Base-by-base conservation (phyloP, 202 grass and related monocot genomes). In the Zizania palustris region DNA sequence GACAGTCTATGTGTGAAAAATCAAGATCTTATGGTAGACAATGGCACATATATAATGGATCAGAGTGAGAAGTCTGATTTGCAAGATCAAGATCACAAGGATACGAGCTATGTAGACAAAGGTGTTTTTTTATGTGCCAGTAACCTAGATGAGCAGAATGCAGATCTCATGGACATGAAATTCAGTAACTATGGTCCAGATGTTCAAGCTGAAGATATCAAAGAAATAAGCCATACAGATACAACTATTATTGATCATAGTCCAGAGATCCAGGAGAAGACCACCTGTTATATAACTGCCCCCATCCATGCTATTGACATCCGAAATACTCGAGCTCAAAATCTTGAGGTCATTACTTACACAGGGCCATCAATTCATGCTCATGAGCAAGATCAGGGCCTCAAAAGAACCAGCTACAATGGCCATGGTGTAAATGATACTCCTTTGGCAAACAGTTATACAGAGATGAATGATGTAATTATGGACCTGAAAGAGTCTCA, bases 131-230 rank as follows among this genome's bases (percentile, higher is more conserved):
- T 44, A 38, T 65, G 42, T 77, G 85, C 21, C 22, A 67, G 77
- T 51, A 82, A 36, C 49, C 45, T 68, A 61, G 67, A 36, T 41
- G 6, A 51, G 61, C 62, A 85, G 14, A 60, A 71, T 84, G 69
- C 77, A 65, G 81, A 85, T 87, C 12, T 45, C 45, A 54, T 56
- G 41, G 55, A 64, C 68, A 37, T 36, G 49, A 83, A 84, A 63
- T 75, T 39, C n/a, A 8, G 11, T 84, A 75, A 80, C 69, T 59
- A 56, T 66, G 13, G 4, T 62, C 60, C 56, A 20, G 50, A 11
- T 73, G 60, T 67, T 72, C 51, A 73, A 40, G 42, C 22, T 51
- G 63, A 75, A 33, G 9, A 68, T 12, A 48, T 60, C 9, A 21
- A 67, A 46, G 71, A 60, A 48, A 59, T 51, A n/a, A 40, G 5